phyloP scores from a whole-genome alignment of 2,329 filamentous ascomycete genomes.

The Monosporascus sp. region DNA sequence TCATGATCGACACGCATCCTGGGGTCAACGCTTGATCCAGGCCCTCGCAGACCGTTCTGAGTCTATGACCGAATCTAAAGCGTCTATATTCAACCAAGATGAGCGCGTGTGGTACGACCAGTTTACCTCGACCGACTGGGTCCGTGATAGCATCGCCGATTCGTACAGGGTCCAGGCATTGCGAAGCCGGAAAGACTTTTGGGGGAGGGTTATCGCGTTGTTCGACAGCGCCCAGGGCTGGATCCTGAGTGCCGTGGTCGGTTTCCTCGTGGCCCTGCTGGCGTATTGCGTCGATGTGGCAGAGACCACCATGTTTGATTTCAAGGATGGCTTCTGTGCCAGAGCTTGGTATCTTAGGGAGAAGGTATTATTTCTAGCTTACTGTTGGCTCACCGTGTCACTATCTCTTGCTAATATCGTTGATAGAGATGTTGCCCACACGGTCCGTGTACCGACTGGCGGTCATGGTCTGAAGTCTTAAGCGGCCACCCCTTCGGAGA shows the following conservation, averaged over 20 bases:
- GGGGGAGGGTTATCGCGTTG: slow-evolving; percentile 69
- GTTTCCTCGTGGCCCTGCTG: slow-evolving; percentile 74
- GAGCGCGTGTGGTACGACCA: slow-evolving; percentile 98
- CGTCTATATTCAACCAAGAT: slow-evolving; percentile 60
- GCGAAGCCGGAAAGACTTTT: slow-evolving; percentile 74
- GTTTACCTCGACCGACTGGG: slow-evolving; percentile 96
- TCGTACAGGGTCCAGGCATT: slow-evolving; percentile 83
- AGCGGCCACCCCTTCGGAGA: slow-evolving; percentile 39
- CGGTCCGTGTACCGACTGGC: slow-evolving; percentile 52
- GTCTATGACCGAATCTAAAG: slow-evolving; percentile 58
- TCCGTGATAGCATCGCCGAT: slow-evolving; percentile 94
- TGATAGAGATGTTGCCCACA: slow-evolving; percentile 49
- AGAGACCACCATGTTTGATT: slow-evolving; percentile 80
- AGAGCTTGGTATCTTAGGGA: slow-evolving; percentile 68
- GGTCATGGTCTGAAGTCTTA: slow-evolving; percentile 48
- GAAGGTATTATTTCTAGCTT: slow-evolving; percentile 41
- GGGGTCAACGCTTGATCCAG: slow-evolving; percentile 55
- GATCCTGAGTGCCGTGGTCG: slow-evolving; percentile 87
- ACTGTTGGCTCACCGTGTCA: neutral
- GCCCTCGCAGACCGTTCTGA: slow-evolving; percentile 55
- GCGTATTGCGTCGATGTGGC: slow-evolving; percentile 88
- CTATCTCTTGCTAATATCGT: slow-evolving; percentile 9
- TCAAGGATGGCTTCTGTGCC: slow-evolving; percentile 82
- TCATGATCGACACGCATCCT: slow-evolving; percentile 55
- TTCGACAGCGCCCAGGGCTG: slow-evolving; percentile 91